Evolutionary conservation across 169 alveolate species (phyloP).

Genomic region (Plasmodium chabaudi): DNA sequence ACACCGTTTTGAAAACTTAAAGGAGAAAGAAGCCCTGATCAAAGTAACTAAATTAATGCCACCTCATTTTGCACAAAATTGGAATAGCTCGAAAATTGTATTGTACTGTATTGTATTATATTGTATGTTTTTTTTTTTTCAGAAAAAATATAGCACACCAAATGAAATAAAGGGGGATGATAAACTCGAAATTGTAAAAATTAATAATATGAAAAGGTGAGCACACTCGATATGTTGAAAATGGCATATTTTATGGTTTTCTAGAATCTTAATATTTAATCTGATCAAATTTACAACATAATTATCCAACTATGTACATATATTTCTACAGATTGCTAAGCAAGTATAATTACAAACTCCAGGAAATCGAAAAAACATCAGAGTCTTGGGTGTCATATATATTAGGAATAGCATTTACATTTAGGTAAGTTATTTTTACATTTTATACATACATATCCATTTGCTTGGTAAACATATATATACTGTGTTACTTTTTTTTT

Average conservation of each 20-base stretch:
- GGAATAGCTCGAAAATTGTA: no score
- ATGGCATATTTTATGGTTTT: no score
- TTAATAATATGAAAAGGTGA: constrained; percentile 57
- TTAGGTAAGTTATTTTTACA: constrained; percentile 7
- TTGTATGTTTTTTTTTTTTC: not conserved
- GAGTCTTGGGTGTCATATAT: constrained; percentile 76
- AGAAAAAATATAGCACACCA: constrained; percentile 32
- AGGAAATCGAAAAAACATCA: constrained; percentile 67
- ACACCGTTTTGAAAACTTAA: constrained; percentile 40
- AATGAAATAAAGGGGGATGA: constrained; percentile 36
- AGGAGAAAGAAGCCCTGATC: constrained; percentile 63
- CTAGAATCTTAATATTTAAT: no score
- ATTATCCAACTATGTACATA: not conserved
- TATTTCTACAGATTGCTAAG: constrained; percentile 74
- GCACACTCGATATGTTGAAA: not conserved
- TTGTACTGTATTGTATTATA: no score
- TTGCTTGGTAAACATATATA: not conserved
- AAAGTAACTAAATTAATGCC: constrained; percentile 15
- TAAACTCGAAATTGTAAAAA: constrained; percentile 43
- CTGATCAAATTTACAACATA: not conserved
- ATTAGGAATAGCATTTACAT: constrained; percentile 48
- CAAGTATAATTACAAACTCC: constrained; percentile 77
- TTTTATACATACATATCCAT: not conserved
- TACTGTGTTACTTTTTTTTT: constrained; percentile 58
- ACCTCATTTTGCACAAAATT: no score